phyloP scores from a whole-genome alignment of 208 protist species.

The Angomonas deanei region DNA sequence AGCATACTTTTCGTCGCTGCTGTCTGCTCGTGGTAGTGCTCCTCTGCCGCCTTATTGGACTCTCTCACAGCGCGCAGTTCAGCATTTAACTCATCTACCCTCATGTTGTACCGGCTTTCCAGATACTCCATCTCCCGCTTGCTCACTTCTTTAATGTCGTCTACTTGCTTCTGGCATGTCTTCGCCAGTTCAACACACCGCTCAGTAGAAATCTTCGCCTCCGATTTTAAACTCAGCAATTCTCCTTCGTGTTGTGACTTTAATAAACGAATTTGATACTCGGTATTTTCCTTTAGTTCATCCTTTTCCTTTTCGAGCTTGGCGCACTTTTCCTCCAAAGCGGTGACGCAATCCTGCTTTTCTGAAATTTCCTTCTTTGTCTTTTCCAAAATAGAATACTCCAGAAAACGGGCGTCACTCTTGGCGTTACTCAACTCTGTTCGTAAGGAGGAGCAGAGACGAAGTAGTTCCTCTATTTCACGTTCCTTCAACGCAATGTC shows the following conservation, averaged over 20 bases:
- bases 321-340: conserved; percentile 24
- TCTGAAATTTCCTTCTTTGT: conserved; percentile 34
- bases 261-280: conserved; percentile 69
- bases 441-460: conserved; percentile 65
- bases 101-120: conserved; percentile 51
- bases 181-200: conserved; percentile 36
- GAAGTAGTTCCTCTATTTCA: conserved; percentile 85
- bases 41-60: conserved; percentile 31
- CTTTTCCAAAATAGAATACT: conserved; percentile 58
- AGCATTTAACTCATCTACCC: conserved; percentile 47
- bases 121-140: conserved; percentile 67
- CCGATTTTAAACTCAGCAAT: conserved; percentile 33
- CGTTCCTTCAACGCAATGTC: conserved; percentile 74
- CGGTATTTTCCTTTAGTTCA: conserved; percentile 41
- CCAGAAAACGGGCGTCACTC: conserved; percentile 58
- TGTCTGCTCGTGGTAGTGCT: conserved; percentile 44
- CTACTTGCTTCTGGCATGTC: conserved; percentile 61
- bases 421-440: conserved; percentile 76
- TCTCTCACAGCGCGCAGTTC: conserved; percentile 59
- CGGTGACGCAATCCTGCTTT: conserved; percentile 32
- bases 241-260: conserved; percentile 72
- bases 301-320: conserved; percentile 31
- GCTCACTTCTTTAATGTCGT: conserved; percentile 67
- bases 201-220: conserved; percentile 47
- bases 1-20: conserved; percentile 44